Evolutionary conservation across 768 basidiomycete genomes (phyloP).

Genomic region (Leccinum disarticulatum): DNA sequence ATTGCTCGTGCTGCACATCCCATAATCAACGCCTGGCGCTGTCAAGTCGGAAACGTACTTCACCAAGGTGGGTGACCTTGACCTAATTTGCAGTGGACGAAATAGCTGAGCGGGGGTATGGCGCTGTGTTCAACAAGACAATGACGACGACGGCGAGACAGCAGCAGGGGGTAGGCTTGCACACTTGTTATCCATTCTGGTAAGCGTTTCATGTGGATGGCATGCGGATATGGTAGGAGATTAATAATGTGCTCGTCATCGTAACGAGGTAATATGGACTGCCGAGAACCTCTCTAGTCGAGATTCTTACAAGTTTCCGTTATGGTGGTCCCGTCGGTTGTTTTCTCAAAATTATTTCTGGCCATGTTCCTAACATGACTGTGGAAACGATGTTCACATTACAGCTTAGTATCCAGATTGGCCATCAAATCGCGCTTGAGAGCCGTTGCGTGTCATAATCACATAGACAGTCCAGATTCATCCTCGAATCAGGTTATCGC

Average conservation of each 20-base stretch:
- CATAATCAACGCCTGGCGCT: conserved; percentile 81
- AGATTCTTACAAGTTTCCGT: too few species aligned
- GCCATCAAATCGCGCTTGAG: too few species aligned
- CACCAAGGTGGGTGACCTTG: conserved; percentile 61
- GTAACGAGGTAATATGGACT: conserved; percentile 70
- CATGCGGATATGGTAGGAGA: conserved; percentile 48
- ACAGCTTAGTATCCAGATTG: too few species aligned
- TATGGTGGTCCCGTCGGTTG: too few species aligned
- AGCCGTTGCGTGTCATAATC: too few species aligned
- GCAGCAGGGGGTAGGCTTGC: conserved; percentile 90
- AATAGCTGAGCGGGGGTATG: conserved; percentile 2
- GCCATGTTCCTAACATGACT: too few species aligned
- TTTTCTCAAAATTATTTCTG: too few species aligned
- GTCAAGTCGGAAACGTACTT: conserved; percentile 60
- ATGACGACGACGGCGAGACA: conserved; percentile 93
- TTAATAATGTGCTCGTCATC: conserved; percentile 81
- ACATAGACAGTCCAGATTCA: too few species aligned
- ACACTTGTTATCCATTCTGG: conserved; percentile 87
- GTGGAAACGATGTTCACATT: too few species aligned
- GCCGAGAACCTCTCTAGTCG: too few species aligned
- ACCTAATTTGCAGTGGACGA: not conserved
- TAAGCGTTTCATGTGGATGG: conserved; percentile 32
- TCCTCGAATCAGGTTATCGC: too few species aligned
- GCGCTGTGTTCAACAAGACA: conserved; percentile 51
- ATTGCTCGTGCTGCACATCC: conserved; percentile 78